Base-by-base conservation (phyloP, 2,329 filamentous ascomycete genomes). In the Alternaria alternata region DNA sequence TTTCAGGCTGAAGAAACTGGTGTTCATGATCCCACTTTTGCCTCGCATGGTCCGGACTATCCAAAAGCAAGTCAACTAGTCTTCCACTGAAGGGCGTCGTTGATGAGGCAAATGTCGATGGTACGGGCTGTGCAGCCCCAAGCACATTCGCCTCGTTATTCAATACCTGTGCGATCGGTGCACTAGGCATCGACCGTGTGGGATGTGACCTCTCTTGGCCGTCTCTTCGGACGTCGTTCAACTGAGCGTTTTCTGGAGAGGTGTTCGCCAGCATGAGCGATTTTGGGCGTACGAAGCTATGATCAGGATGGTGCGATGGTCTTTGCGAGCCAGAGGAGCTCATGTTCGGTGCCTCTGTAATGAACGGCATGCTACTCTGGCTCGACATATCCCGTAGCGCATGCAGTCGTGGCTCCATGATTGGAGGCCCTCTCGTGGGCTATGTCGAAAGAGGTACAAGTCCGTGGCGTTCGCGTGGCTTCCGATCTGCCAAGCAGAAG, bases 91-190 rank as follows among this genome's bases (percentile, higher is more conserved):
- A 77, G 5, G 68, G 65, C 8, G 67, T 64, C 5, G 68, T 61
- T 18, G 65, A 51, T 7, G 53, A 54, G 39, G 61, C 42, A 52
- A 60, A 61, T 14, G 57, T 41, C 20, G 65, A 51, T 24, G 61
- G 57, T 5, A 57, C 34, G n/a, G 61, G 30, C n/a, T 68, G 69
- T n/a, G 62, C 22, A 3, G 28, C 43, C 14, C 43, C 54, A 5
- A 64, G 63, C 24, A 65, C 51, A 16, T 62, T 56, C 3, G 41
- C 55, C 16, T 73, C 72, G 32, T 73, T 61, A 53, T 79, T 78
- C 38, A 76, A 55, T 3, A 79, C 76, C 54, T 72, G 73, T 32
- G 75, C 75, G 41, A 80, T 71, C 1, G 78, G 77, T 4, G 74
- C 75, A 42, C 70, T 63, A 7, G 77, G 57, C 46, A 68, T 64